Evolutionary conservation across 2,329 filamentous ascomycete species (phyloP), one percentile per base, ranked within the genome.

Genomic region (Colletotrichum spaethianum): DNA sequence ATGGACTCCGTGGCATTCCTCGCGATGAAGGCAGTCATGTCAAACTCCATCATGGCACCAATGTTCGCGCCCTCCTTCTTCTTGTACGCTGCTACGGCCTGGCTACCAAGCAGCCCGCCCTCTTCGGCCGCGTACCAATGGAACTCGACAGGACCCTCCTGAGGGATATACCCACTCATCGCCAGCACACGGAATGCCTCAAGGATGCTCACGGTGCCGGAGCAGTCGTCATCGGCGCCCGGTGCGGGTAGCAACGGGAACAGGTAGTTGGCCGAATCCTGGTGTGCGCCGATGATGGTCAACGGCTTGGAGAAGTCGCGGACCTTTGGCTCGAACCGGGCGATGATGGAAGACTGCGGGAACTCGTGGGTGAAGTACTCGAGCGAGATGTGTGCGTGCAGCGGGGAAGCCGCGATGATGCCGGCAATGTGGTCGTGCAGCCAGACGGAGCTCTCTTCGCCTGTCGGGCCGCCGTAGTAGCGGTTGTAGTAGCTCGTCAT

Each of bases 101-200:
- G 91, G 57, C 90, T 73, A 33, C 83, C 83, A 8, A 85, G 78
- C 63, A 95, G 86, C 14, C 93, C 93, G 20, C 91, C 92, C 78
- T 94, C 93, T 78, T 94, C 93, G 0, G 92, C 93, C n/a, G 89
- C 91, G 82, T 94, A 94, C 92, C 92, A 95, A 79, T 93, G 92
- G 80, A 94, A 94, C 81, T 94, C 93, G 64, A 94, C 82, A 0
- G 91, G 80, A 0, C 80, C 80, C 9, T 80, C 75, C 36, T 76
- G 67, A 3, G 81, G 81, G 23, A 77, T 73, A 62, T 75, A 82
- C 0, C 80, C 80, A 33, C 75, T 85, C 63, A 87, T 81, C 16
- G 89, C 88, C 75, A 94, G 84, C 64, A 92, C 90, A 38, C 92
- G 87, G 73, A 94, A 85, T 1, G 92, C 90, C 79, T 94, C 92